Evolutionary conservation across 331 rosid genomes (phyloP).

Genomic region (Rhamnella rubrinervis): DNA sequence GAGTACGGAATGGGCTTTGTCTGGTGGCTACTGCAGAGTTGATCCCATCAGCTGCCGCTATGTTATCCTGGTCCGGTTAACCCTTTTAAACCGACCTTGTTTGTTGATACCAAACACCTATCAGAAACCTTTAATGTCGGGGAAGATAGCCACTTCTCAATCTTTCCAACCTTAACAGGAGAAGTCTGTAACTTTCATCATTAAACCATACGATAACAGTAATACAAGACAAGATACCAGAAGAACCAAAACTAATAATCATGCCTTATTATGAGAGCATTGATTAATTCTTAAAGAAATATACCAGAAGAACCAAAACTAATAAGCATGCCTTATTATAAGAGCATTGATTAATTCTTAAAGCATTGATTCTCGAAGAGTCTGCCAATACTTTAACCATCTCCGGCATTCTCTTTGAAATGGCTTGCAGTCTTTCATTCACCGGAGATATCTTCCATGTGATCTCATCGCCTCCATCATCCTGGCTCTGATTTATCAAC

Average conservation of each 20-base stretch:
- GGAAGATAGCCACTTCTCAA: constrained; percentile 45
- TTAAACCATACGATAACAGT: constrained; percentile 19
- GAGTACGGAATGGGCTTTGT: constrained; percentile 86
- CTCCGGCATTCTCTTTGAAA: constrained; percentile 72
- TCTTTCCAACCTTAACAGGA: constrained; percentile 37
- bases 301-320: not conserved
- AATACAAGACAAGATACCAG: constrained; percentile 11
- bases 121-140: constrained; percentile 40
- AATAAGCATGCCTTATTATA: constrained; percentile 51
- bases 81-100: constrained; percentile 50
- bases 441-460: constrained; percentile 96
- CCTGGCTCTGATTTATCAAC: constrained; percentile 93
- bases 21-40: constrained; percentile 28
- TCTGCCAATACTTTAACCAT: constrained; percentile 67
- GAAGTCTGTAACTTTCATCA: constrained; percentile 44
- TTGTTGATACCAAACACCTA: constrained; percentile 38
- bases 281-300: constrained; percentile 40
- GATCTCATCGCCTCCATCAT: constrained; percentile 76
- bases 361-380: constrained; percentile 59
- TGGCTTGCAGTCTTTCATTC: constrained; percentile 76
- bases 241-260: not conserved
- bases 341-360: constrained; percentile 47
- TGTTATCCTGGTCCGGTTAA: constrained; percentile 33
- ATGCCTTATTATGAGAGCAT: constrained; percentile 61
- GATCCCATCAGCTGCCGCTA: constrained; percentile 25